Evolutionary conservation across 139 green algal species (phyloP).

Genomic region (Gonium pectorale): DNA sequence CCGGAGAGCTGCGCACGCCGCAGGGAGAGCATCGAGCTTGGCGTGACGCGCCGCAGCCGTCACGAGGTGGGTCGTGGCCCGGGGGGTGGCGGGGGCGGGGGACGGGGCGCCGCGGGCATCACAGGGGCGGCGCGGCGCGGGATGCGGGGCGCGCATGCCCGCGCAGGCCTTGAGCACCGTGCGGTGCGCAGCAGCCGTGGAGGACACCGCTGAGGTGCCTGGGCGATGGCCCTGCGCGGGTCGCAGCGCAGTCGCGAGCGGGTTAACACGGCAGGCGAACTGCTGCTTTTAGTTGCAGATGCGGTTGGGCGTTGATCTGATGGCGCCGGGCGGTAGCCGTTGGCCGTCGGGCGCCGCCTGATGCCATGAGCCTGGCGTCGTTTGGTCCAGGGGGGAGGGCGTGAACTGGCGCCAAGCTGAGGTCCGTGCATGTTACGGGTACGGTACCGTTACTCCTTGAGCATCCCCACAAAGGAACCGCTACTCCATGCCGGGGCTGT

Average conservation of each 20-base stretch:
- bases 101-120: neutral
- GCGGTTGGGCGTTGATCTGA: no score
- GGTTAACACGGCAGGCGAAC: no score
- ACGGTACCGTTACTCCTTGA: neutral
- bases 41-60: conserved; percentile 58
- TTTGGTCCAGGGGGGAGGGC: neutral
- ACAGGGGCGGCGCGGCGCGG: no score
- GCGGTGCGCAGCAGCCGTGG: neutral
- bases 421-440: neutral
- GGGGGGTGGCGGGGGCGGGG: neutral
- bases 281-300: no score
- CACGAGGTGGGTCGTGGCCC: conserved; percentile 47
- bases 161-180: neutral
- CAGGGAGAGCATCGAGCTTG: conserved; percentile 74
- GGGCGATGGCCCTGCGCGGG: neutral
- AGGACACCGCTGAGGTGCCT: neutral
- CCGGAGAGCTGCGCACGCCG: neutral
- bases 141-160: no score
- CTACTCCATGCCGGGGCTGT: no score
- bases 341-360: no score
- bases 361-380: neutral
- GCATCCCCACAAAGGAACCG: no score
- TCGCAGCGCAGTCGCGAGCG: neutral
- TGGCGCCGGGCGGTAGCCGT: no score
- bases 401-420: neutral